A percentile compares a stretch with the other conserved stretches of the same genome.
These are phyloP conservation scores for Taxawa tesnikishii DNA, from an alignment of 2,329 filamentous ascomycete genomes.

Conservation along the genomic window DNA sequence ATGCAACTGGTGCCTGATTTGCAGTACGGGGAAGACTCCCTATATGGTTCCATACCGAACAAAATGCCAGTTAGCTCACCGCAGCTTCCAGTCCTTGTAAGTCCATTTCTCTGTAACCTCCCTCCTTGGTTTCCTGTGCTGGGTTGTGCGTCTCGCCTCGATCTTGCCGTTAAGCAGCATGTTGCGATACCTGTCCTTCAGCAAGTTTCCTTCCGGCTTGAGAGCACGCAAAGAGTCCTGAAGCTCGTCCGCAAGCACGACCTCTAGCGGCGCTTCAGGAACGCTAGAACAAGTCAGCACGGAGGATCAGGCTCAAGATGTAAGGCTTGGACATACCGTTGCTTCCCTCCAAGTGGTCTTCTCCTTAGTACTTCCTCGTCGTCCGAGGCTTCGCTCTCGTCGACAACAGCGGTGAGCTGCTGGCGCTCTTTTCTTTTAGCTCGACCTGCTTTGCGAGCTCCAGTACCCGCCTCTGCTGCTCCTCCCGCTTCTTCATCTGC, in stretches of 20 bases:
- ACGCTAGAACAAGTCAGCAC: conserved; percentile 31
- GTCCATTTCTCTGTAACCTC: conserved; percentile 92
- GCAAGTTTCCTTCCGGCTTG: conserved; percentile 89
- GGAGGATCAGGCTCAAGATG: not conserved
- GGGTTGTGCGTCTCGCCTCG: conserved; percentile 68
- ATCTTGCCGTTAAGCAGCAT: conserved; percentile 81
- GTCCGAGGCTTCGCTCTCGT: conserved; percentile 18
- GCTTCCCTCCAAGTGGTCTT: conserved; percentile 54
- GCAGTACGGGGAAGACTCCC: too few relatives aligned
- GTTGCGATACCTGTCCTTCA: conserved; percentile 85
- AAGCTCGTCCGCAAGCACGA: conserved; percentile 37
- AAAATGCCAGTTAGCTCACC: too few relatives aligned
- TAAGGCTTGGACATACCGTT: conserved; percentile 27
- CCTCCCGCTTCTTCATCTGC: conserved; percentile 59
- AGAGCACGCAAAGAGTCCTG: conserved; percentile 36
- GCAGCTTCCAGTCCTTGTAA: conserved; percentile 79
- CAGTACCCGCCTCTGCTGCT: conserved; percentile 60
- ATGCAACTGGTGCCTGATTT: too few relatives aligned
- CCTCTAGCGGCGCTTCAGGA: conserved; percentile 50
- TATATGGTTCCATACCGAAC: too few relatives aligned
- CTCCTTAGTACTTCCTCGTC: conserved; percentile 44
- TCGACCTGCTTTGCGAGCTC: conserved; percentile 53
- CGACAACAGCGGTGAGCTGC: conserved; percentile 11
- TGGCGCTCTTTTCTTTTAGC: conserved; percentile 31
- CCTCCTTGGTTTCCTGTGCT: conserved; percentile 69